Evolutionary conservation across 73 alveolate species (phyloP).

Genomic region (Urostyla sp.): DNA sequence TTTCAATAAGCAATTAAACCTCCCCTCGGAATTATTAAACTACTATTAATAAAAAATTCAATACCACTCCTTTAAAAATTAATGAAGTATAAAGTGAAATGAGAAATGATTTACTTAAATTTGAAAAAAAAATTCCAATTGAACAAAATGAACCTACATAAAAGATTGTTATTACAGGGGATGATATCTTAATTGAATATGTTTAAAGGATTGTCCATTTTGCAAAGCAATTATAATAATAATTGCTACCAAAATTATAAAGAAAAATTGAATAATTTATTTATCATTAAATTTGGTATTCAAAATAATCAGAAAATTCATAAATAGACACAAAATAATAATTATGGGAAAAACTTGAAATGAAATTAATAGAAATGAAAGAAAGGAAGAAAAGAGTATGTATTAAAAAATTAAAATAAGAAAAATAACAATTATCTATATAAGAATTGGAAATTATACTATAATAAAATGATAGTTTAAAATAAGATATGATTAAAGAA

Average conservation of each 20-base stretch:
- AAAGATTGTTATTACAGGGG: conserved; percentile 70
- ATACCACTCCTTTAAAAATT: conserved; percentile 5
- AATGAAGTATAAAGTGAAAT: background rate
- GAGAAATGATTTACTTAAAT: background rate
- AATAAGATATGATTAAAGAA: conserved; percentile 52
- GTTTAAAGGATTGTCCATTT: conserved; percentile 46
- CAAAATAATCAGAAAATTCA: background rate
- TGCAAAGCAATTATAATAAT: conserved; percentile 1
- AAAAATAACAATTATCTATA: conserved; percentile 28
- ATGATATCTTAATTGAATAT: conserved; percentile 69
- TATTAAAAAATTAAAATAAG: conserved; percentile 24
- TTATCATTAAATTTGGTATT: conserved; percentile 60
- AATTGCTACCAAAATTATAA: background rate
- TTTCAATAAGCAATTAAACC: background rate
- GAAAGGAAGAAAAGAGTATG: conserved; percentile 61
- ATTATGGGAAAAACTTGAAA: conserved; percentile 54
- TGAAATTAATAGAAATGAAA: conserved; percentile 55
- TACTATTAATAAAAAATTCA: conserved; percentile 1
- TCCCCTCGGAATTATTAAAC: background rate
- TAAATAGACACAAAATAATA: background rate
- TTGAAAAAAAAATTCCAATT: background rate
- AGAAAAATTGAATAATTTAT: conserved; percentile 36
- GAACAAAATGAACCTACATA: conserved; percentile 2
- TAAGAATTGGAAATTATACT: conserved; percentile 56
- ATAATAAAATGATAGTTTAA: conserved; percentile 51